Percentiles rank a stretch among this genome's conserved stretches.
phyloP scores from a whole-genome alignment of 768 basidiomycete species.

The Macrolepiota dolichaula region DNA sequence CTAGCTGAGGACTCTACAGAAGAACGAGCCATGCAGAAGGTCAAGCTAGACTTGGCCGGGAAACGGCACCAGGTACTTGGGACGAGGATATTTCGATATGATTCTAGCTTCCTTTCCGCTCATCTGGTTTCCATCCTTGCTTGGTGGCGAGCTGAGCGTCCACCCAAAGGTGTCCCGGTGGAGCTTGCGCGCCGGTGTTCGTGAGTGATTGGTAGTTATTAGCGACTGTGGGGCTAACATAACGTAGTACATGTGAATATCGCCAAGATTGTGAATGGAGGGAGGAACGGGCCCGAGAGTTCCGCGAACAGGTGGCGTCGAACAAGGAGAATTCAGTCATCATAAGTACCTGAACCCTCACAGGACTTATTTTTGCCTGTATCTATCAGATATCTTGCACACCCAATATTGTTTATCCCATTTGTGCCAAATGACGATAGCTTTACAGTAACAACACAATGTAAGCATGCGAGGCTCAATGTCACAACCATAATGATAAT shows the following conservation, averaged over 20 bases:
- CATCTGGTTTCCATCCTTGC: conserved; percentile 53
- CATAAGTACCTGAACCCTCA: not conserved
- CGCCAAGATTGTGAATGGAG: conserved; percentile 79
- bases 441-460: conserved; percentile 50
- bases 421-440: conserved; percentile 62
- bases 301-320: conserved; percentile 14
- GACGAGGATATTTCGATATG: conserved; percentile 52
- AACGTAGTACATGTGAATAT: conserved; percentile 33
- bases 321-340: not conserved
- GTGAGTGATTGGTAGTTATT: conserved; percentile 37
- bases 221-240: not conserved
- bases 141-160: conserved; percentile 76
- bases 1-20: not conserved
- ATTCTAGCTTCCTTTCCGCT: conserved; percentile 47
- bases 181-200: conserved; percentile 60
- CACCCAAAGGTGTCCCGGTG: conserved; percentile 66
- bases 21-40: too few species aligned
- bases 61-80: conserved; percentile 53
- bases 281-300: conserved; percentile 46
- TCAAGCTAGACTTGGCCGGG: not conserved
- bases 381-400: too few species aligned
- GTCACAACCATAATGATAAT: not conserved
- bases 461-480: conserved; percentile 43
- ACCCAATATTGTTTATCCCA: conserved; percentile 30
- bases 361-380: too few species aligned